phyloP scores from a whole-genome alignment of 164 flowering plant species.

The Umbilicus rupestris region DNA sequence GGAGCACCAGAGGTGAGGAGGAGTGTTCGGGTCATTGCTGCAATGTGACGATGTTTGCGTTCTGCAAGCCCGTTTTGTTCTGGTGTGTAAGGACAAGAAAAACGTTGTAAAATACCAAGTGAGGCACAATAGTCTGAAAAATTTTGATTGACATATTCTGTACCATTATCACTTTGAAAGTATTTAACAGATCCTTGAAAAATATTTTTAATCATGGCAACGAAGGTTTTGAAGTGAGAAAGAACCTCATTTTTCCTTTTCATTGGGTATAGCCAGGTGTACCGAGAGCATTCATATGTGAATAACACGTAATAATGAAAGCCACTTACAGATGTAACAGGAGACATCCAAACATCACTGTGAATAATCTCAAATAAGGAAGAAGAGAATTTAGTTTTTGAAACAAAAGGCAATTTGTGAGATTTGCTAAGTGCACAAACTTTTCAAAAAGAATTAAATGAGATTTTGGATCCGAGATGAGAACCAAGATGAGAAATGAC shows the following conservation, averaged over 20 bases:
- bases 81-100: neutral
- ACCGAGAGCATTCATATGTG: neutral
- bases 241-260: neutral
- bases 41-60: conserved; percentile 1
- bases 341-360: too few relatives aligned
- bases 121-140: neutral
- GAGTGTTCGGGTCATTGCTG: neutral
- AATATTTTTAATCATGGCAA: neutral
- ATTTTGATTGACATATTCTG: neutral
- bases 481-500: too few relatives aligned
- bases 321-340: neutral
- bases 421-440: too few relatives aligned
- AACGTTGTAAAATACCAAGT: neutral
- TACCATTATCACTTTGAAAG: conserved; percentile 1
- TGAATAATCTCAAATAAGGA: too few relatives aligned
- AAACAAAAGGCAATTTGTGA: too few relatives aligned
- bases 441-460: too few relatives aligned
- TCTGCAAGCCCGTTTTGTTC: neutral
- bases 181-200: neutral
- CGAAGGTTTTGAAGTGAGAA: neutral
- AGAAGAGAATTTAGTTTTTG: too few relatives aligned
- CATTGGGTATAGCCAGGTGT: neutral
- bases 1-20: neutral
- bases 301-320: neutral
- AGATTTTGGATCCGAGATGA: too few relatives aligned